These are phyloP conservation scores for Thielaviopsis ethacetica DNA, from an alignment of 2,329 filamentous ascomycete species.

Conservation along the genomic window DNA sequence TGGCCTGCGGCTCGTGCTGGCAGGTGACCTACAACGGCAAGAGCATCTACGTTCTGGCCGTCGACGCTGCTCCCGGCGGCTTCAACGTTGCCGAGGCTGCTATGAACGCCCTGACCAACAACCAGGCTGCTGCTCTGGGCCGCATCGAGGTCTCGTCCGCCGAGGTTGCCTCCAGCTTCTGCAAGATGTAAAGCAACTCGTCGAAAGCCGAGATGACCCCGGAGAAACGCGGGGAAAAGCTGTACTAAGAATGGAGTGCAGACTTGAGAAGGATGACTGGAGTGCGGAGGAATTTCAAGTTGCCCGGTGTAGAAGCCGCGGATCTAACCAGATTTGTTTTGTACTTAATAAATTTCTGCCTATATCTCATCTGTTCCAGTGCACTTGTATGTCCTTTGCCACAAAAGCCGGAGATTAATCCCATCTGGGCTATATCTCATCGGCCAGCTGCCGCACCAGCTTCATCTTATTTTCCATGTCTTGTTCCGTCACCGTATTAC, in stretches of 20 bases:
- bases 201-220: background rate
- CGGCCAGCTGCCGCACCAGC: conserved; percentile 53
- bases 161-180: conserved; percentile 28
- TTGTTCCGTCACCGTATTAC: conserved; percentile 50
- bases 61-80: conserved; percentile 33
- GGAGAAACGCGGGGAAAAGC: background rate
- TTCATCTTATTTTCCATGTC: conserved; percentile 60
- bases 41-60: conserved; percentile 36
- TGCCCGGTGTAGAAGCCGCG: background rate
- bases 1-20: conserved; percentile 44
- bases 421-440: conserved; percentile 46
- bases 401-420: too few species aligned
- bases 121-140: conserved; percentile 32
- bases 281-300: background rate
- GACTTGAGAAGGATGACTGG: background rate
- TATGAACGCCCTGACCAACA: conserved; percentile 38
- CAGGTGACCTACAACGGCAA: conserved; percentile 32
- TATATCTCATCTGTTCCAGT: too few species aligned
- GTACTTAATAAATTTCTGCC: background rate
- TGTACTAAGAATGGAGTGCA: background rate
- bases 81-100: conserved; percentile 42
- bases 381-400: too few species aligned
- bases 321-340: background rate
- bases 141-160: conserved; percentile 32
- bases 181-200: conserved; percentile 21